Base-by-base conservation (phyloP, 2,329 filamentous ascomycete species). In the Apiospora marii region DNA sequence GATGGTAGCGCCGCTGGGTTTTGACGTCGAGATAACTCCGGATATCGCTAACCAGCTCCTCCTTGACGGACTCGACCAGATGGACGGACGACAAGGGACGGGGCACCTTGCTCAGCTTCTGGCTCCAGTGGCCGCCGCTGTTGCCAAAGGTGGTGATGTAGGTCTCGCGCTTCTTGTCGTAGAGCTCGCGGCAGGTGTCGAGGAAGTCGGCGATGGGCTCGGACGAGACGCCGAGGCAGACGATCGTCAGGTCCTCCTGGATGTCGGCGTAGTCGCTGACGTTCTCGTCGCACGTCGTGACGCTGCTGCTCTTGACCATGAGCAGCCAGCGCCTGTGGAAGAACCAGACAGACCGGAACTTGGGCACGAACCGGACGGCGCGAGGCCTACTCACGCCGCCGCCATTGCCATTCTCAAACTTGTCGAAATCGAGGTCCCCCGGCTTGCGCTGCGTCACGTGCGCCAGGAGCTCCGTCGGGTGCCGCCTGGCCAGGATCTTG, bases 341-440 rank as follows among this genome's bases (percentile, higher is more conserved):
- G 58, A 64, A 64, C 58, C 58, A 64, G 30, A 64, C 58, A 19
- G 58, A 64, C 30, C 58, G 58, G 19, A 64, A 64, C 58, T 64
- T 64, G 30, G 58, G 58, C 30, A 64, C 58, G 30, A 64, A 64
- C 27, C 58, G 30, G 3, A 41, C 30, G 53, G 53, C 27, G 53
- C 53, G 30, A 16, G 53, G 53, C 30, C 53, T 22, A 22, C 30
- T 61, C 19, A 16, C 3, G 1, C 30, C 24, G 13, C 27, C 13
- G 2, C 12, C 30, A 4, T 30, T 30, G n/a, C 14, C 6, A 30
- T 4, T 5, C 13, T 24, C 53, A 14, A n/a, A 37, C 16, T 16
- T 4, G 1, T 37, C 30, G 8, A n/a, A 64, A 30, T 64, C 58
- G 27, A 37, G 27, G 58, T 64, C 58, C 7, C 27, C 30, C 27